Base-by-base conservation (phyloP, 2,329 filamentous ascomycete genomes). In the Cordyceps sp. region DNA sequence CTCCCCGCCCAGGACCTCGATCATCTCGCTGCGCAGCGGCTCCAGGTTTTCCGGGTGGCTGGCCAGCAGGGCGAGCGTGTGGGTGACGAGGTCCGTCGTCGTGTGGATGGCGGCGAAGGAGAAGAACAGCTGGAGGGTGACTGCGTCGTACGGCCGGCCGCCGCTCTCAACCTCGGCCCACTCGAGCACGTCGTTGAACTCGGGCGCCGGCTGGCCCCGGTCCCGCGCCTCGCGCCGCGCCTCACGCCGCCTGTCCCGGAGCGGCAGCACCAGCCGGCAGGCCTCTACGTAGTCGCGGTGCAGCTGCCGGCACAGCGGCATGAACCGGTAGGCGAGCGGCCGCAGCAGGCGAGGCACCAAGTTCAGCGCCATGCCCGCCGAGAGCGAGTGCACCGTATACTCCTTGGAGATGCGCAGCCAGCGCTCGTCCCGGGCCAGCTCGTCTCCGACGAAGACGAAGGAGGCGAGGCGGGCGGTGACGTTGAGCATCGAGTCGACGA, bases 81-180 rank as follows among this genome's bases (percentile, higher is more conserved):
- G 52, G 2, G 49, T 48, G 1, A 52, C 18, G 4, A 47, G 34
- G 21, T 57, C 52, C 1, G 54, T 52, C 0, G 59, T 60, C 6
- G 55, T 61, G 38, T 63, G 58, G 13, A 62, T 56, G 4, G 58
- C 55, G 2, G 52, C 55, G 26, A 85, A 72, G 33, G 77, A 66
- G 0, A 85, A 80, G 2, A 92, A 64, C 23, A 82, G 65, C 45
- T 86, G 78, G 15, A 16, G 9, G 6, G 18, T 22, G 17, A 18
- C 19, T 17, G 28, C 15, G 22, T 30, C 28, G 18, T 30, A 20
- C 9, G 13, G 12, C 22, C 13, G 10, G 3, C 18, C 19, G 15
- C 13, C 22, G 18, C 13, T 13, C 17, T 30, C 18, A 6, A 21
- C 10, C 10, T 30, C 28, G 10, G 18, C 17, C 28, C 28, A 30